Percentiles rank a stretch among this genome's conserved stretches.
These are phyloP conservation scores for Curvularia lunata DNA, from an alignment of 2,329 filamentous ascomycete genomes.

Conservation along the genomic window DNA sequence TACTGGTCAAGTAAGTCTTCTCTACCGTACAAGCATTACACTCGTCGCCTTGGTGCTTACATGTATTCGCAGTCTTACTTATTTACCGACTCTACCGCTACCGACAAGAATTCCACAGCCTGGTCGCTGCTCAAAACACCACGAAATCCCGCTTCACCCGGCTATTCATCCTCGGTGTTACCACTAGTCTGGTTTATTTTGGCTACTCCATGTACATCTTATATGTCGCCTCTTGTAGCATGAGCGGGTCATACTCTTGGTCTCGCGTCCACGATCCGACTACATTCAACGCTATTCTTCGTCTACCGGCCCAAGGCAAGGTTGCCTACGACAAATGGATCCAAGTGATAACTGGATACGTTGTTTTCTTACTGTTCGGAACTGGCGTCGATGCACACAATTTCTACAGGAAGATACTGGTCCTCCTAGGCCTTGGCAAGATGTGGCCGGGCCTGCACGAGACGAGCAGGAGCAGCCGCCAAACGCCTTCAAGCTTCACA, in stretches of 20 bases:
- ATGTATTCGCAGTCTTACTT: constrained; percentile 58
- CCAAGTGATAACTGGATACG: constrained; percentile 59
- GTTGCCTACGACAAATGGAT: constrained; percentile 65
- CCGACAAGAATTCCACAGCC: constrained; percentile 62
- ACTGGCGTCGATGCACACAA: constrained; percentile 64
- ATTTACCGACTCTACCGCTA: constrained; percentile 67
- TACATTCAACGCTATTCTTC: constrained; percentile 58
- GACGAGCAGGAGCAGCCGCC: constrained; percentile 20
- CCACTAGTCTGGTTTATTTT: constrained; percentile 58
- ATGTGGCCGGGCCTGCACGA: constrained; percentile 40
- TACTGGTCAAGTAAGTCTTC: constrained; percentile 63
- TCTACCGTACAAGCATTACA: neutral
- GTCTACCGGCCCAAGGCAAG: constrained; percentile 53
- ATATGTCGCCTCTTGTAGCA: constrained; percentile 24
- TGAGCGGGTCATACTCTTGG: constrained; percentile 61
- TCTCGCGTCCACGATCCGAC: constrained; percentile 55
- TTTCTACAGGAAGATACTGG: constrained; percentile 37
- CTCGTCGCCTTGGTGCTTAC: neutral
- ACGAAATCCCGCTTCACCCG: constrained; percentile 67
- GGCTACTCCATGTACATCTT: constrained; percentile 60
- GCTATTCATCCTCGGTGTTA: constrained; percentile 63
- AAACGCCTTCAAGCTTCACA: constrained; percentile 24
- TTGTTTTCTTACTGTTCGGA: constrained; percentile 70
- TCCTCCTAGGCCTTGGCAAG: constrained; percentile 36
- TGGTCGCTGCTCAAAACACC: constrained; percentile 61